Base-by-base conservation (phyloP, 2,329 filamentous ascomycete species). In the Cadophora malorum region DNA sequence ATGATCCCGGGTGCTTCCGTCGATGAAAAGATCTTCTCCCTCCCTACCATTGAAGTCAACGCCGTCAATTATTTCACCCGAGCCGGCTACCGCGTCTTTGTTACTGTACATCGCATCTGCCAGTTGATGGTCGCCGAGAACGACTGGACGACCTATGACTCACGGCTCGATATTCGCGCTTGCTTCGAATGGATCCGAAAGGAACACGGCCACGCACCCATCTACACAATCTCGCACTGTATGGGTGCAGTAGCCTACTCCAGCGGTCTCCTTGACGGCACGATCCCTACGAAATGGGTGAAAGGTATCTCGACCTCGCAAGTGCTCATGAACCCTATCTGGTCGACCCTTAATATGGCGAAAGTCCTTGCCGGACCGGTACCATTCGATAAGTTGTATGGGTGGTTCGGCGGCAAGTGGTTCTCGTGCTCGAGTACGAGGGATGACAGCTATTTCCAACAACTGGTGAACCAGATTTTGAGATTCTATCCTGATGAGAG, bases 251-350 rank as follows among this genome's bases (percentile, higher is more conserved):
- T 90, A 0, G 85, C 88, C 1, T 82, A 87, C 64, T 79, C 85
- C 0, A 79, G 82, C 4, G 88, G 87, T n/a, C 79, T 91, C 0
- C 81, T 91, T 0, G 86, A 88, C 74, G 87, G 88, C 47, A 86
- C 84, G 0, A 86, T 90, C 63, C 85, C 86, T 0, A 71, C 82
- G 0, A 75, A 76, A 50, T 90, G 87, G 86, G 82, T 90, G 72
- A 77, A 80, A 21, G 88, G 88, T 21, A 80, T 90, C 64, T 84
- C 83, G 0, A 84, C 82, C 75, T 87, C 84, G 45, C 87, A 90
- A 73, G 87, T 89, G 1, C 90, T 90, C 76, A 86, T 88, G 81
- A 85, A 90, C 77, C 86, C 87, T 0, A 80, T 86, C 56, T 90
- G 86, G 84, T 81, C 82, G 70, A 77, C 79, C 1, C 76, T 83